A percentile compares a stretch with the other conserved stretches of the same genome.
These are phyloP conservation scores for Piloderma croceum DNA, from an alignment of 768 basidiomycete genomes.

Conservation along the genomic window DNA sequence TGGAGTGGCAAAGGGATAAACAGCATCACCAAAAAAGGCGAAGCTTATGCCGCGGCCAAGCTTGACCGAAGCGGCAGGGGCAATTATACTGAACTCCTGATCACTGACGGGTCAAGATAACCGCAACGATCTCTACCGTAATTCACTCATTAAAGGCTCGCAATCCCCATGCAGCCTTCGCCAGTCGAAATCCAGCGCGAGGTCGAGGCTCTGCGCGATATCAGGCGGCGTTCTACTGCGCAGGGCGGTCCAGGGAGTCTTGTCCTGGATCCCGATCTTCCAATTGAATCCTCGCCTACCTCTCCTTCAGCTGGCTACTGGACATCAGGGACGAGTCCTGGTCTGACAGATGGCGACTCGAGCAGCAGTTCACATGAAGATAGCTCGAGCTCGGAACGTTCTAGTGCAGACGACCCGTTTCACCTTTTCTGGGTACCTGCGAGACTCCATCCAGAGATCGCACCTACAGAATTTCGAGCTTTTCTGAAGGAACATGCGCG, in stretches of 20 bases:
- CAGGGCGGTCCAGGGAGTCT: slow-evolving; percentile 73
- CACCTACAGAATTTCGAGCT: slow-evolving; percentile 90
- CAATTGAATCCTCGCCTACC: slow-evolving; percentile 58
- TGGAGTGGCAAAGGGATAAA: no score
- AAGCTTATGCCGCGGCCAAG: no score
- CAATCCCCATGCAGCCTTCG: slow-evolving; percentile 81
- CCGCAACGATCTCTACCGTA: no score
- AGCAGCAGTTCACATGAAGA: slow-evolving; percentile 37
- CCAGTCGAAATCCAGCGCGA: slow-evolving; percentile 83
- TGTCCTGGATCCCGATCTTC: slow-evolving; percentile 88
- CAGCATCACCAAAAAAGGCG: no score
- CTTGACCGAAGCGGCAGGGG: no score
- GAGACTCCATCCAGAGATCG: slow-evolving; percentile 93
- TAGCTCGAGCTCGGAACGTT: slow-evolving; percentile 27
- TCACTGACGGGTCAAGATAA: no score
- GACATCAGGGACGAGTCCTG: slow-evolving; percentile 31
- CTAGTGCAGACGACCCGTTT: slow-evolving; percentile 68
- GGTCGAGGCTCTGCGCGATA: slow-evolving; percentile 79
- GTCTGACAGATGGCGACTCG: slow-evolving; percentile 40
- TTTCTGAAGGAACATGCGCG: slow-evolving; percentile 93
- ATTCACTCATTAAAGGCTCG: no score
- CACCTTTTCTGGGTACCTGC: slow-evolving; percentile 99
- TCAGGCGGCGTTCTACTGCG: slow-evolving; percentile 76
- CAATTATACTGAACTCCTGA: no score
- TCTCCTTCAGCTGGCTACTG: slow-evolving; percentile 54